These are phyloP conservation scores for Sorghum bicolor DNA, from an alignment of 176 grass and related monocot genomes.

Conservation along the genomic window DNA sequence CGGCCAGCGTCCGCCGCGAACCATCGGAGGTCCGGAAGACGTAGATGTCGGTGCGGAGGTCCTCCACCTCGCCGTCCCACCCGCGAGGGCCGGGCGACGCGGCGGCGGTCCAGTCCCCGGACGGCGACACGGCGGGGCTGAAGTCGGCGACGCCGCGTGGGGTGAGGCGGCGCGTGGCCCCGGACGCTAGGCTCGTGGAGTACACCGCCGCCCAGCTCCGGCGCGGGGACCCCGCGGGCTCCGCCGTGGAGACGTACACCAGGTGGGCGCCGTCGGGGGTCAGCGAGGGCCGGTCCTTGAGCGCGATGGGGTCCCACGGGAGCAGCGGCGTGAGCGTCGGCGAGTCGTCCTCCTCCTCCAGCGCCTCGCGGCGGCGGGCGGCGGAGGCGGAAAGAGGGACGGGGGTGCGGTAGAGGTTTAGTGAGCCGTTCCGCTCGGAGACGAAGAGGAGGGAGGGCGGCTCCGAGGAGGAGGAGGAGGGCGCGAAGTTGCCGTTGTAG, in stretches of 20 bases:
- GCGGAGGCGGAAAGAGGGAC: background rate
- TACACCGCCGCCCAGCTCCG: slow-evolving; percentile 77
- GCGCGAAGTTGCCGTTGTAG: slow-evolving; percentile 86
- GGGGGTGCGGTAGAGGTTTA: slow-evolving; percentile 58
- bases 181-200: slow-evolving; percentile 46
- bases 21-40: slow-evolving; percentile 63
- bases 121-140: slow-evolving; percentile 79
- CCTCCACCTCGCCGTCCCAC: slow-evolving; percentile 73
- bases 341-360: background rate
- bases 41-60: slow-evolving; percentile 71
- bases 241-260: slow-evolving; percentile 70
- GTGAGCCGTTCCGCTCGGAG: slow-evolving; percentile 71
- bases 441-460: slow-evolving; percentile 52
- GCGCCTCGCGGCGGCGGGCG: slow-evolving; percentile 15
- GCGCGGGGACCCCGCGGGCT: slow-evolving; percentile 33
- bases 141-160: slow-evolving; percentile 53
- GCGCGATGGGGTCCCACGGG: slow-evolving; percentile 43
- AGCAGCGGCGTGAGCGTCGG: slow-evolving; percentile 21
- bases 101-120: slow-evolving; percentile 71
- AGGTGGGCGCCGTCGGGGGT: slow-evolving; percentile 47
- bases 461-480: background rate
- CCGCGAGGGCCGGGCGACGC: slow-evolving; percentile 37
- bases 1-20: slow-evolving; percentile 41
- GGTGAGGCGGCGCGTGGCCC: slow-evolving; percentile 44
- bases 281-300: slow-evolving; percentile 74